A percentile compares a stretch with the other conserved stretches of the same genome.
These are phyloP conservation scores for Aspergillus brunneoviolaceus DNA, from an alignment of 2,329 filamentous ascomycete species.

Conservation along the genomic window DNA sequence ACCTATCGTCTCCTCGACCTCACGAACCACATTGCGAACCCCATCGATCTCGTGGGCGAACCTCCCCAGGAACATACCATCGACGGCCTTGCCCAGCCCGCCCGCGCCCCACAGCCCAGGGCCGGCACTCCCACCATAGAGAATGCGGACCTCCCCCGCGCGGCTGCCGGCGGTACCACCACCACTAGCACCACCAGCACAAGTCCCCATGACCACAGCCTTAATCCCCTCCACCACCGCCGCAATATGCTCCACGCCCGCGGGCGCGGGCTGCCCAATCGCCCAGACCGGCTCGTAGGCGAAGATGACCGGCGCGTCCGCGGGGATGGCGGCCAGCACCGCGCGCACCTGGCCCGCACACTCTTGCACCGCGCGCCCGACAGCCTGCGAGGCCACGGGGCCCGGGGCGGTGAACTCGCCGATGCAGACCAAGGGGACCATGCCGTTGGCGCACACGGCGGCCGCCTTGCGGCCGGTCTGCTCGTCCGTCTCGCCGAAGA, in stretches of 20 bases:
- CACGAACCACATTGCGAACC: slow-evolving; percentile 69
- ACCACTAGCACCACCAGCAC: too few relatives aligned
- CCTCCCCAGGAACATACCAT: slow-evolving; percentile 77
- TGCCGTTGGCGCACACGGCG: slow-evolving; percentile 65
- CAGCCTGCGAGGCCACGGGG: slow-evolving; percentile 47
- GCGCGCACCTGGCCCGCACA: slow-evolving; percentile 65
- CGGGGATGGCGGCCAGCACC: slow-evolving; percentile 61
- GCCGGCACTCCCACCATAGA: slow-evolving; percentile 82
- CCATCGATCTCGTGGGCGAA: slow-evolving; percentile 76
- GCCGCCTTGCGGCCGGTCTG: slow-evolving; percentile 67
- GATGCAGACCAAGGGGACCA: slow-evolving; percentile 77
- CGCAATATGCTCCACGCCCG: slow-evolving; percentile 69
- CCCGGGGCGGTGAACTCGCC: slow-evolving; percentile 63
- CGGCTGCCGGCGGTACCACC: slow-evolving; percentile 41
- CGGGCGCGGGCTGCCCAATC: slow-evolving; percentile 73
- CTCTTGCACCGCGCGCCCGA: slow-evolving; percentile 63
- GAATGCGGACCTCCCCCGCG: slow-evolving; percentile 62
- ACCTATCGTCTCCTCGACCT: slow-evolving; percentile 57
- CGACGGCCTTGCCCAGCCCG: slow-evolving; percentile 65
- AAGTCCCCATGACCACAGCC: slow-evolving; percentile 38
- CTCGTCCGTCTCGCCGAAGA: slow-evolving; percentile 74
- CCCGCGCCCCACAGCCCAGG: slow-evolving; percentile 65
- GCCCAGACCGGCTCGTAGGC: slow-evolving; percentile 91
- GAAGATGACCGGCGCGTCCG: slow-evolving; percentile 67
- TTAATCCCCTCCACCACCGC: slow-evolving; percentile 67